Evolutionary conservation across 2,329 filamentous ascomycete genomes (phyloP).

Genomic region (Aureobasidium sp.): DNA sequence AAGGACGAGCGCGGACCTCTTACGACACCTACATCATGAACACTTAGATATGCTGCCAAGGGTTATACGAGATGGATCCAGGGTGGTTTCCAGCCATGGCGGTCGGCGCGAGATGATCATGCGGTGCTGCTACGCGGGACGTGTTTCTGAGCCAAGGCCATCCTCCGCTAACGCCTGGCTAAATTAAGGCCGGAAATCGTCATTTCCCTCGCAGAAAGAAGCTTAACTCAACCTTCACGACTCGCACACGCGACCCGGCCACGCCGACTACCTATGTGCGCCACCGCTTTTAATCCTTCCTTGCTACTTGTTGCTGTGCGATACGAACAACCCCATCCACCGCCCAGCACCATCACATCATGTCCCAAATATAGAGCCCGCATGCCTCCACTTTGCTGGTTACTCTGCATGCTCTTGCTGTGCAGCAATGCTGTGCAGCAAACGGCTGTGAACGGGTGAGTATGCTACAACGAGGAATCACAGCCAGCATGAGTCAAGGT

Average conservation of each 20-base stretch:
- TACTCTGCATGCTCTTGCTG: neutral
- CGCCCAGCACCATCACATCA: neutral
- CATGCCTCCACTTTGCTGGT: neutral
- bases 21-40: neutral
- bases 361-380: neutral
- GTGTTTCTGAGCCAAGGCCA: neutral
- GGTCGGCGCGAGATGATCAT: neutral
- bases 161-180: neutral
- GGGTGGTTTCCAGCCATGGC: neutral
- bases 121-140: neutral
- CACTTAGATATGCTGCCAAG: neutral
- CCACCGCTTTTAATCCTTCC: neutral
- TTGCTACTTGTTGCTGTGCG: neutral
- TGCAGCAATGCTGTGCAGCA: neutral
- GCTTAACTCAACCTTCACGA: neutral
- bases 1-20: neutral
- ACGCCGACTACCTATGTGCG: neutral
- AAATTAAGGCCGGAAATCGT: conserved; percentile 3
- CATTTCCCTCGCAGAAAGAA: conserved; percentile 2
- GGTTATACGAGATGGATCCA: neutral
- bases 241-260: neutral
- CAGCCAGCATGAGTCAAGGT: neutral
- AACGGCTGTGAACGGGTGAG: neutral
- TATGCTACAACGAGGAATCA: neutral
- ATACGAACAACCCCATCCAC: neutral